These are phyloP conservation scores for Colletotrichum gloeosporioides DNA, from an alignment of 2,329 filamentous ascomycete species.

Conservation along the genomic window DNA sequence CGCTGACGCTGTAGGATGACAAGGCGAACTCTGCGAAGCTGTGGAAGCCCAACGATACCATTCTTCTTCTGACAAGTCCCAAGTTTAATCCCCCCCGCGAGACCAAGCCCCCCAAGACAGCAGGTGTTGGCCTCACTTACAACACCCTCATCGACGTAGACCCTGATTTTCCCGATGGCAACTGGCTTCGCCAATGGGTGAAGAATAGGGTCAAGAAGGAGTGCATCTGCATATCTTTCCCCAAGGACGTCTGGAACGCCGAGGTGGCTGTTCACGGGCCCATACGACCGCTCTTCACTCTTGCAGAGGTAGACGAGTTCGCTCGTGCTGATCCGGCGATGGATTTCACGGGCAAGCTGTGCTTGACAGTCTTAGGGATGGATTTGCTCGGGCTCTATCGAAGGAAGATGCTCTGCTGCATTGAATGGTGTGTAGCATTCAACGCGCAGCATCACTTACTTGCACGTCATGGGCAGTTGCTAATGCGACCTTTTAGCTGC, in stretches of 20 bases:
- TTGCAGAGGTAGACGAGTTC: conserved; percentile 48
- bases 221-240: conserved; percentile 54
- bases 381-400: conserved; percentile 33
- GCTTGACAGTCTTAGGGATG: conserved; percentile 35
- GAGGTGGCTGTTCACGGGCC: conserved; percentile 35
- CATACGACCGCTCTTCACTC: conserved; percentile 40
- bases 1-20: conserved; percentile 61
- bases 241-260: conserved; percentile 41
- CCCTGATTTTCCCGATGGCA: conserved; percentile 56
- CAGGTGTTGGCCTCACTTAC: conserved; percentile 36
- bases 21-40: conserved; percentile 45
- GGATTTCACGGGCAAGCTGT: conserved; percentile 46
- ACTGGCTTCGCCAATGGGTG: conserved; percentile 57
- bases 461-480: background rate
- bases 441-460: background rate
- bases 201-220: conserved; percentile 52
- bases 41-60: conserved; percentile 53
- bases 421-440: conserved; percentile 40
- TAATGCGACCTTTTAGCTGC: conserved; percentile 44
- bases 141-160: conserved; percentile 60
- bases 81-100: conserved; percentile 10
- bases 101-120: background rate
- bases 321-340: conserved; percentile 34
- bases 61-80: conserved; percentile 57
- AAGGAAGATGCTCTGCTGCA: conserved; percentile 42